Evolutionary conservation across 2,329 filamentous ascomycete species (phyloP).

Genomic region (Hortaea werneckii): DNA sequence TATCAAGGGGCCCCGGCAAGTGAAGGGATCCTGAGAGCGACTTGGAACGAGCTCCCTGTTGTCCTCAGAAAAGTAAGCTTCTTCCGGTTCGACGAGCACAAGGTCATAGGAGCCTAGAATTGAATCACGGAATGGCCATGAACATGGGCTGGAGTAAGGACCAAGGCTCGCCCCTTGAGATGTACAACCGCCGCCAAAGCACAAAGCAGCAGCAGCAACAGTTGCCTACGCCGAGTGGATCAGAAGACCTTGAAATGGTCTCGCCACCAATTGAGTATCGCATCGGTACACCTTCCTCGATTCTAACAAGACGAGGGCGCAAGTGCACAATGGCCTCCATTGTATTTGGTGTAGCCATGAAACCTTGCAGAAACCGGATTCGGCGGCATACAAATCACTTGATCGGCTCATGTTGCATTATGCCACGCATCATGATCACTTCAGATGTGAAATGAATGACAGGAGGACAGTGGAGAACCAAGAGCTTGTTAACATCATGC

Average conservation of each 20-base stretch:
- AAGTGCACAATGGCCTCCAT: constrained; percentile 8
- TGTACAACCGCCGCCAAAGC: constrained; percentile 9
- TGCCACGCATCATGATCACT: constrained; percentile 25
- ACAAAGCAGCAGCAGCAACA: constrained; percentile 8
- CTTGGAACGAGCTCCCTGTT: constrained; percentile 24
- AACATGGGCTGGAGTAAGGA: constrained; percentile 19
- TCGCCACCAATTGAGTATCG: not conserved
- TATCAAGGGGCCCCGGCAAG: constrained; percentile 3
- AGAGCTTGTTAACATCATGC: not conserved
- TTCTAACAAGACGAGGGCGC: not conserved
- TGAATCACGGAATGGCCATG: constrained; percentile 16
- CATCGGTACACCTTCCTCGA: not conserved
- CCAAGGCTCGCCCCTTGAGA: constrained; percentile 13
- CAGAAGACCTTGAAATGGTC: constrained; percentile 11
- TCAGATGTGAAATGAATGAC: constrained; percentile 19
- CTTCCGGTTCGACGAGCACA: constrained; percentile 14
- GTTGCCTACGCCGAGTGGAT: constrained; percentile 18
- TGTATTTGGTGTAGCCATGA: constrained; percentile 17
- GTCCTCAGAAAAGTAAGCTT: constrained; percentile 9
- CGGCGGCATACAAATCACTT: not conserved
- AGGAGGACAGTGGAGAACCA: constrained; percentile 5
- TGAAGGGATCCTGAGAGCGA: constrained; percentile 16
- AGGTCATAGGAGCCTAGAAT: constrained; percentile 7
- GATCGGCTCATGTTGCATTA: constrained; percentile 25
- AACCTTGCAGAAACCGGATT: no score